Conservation (phyloP, 2,329 filamentous ascomycete species). For the Sphaceloma murrayae region DNA sequence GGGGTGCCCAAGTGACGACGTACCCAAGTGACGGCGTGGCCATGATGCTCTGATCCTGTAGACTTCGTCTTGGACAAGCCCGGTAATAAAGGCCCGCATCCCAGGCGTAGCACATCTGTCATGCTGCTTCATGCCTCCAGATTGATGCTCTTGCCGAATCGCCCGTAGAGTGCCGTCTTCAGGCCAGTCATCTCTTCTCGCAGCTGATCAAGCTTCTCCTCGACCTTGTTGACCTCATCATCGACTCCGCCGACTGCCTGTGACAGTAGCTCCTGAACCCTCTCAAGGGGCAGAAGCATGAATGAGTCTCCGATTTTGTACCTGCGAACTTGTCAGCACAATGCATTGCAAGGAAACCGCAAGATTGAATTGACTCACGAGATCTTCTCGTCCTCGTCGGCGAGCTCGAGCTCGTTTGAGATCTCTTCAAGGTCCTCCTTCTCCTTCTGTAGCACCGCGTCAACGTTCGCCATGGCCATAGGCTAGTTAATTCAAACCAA, state of each 20-base stretch:
- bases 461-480: neutral
- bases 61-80: no score
- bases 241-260: conserved; percentile 64
- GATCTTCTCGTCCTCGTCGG: conserved; percentile 87
- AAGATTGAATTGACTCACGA: conserved; percentile 51
- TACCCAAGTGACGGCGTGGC: no score
- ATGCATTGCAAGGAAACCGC: neutral
- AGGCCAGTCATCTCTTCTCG: conserved; percentile 81
- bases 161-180: conserved; percentile 85
- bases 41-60: no score
- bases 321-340: conserved; percentile 38
- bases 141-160: conserved; percentile 96
- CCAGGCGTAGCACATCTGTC: no score
- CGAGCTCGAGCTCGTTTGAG: conserved; percentile 80
- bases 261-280: conserved; percentile 78
- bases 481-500: conserved; percentile 38
- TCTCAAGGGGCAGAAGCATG: conserved; percentile 70
- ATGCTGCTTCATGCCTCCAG: conserved; percentile 70
- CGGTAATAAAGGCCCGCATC: no score
- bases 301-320: conserved; percentile 98
- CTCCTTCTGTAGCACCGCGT: conserved; percentile 60
- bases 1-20: no score
- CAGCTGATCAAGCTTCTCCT: conserved; percentile 64
- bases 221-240: conserved; percentile 61
- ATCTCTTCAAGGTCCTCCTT: conserved; percentile 97